Conservation (phyloP, 352 stramenopile genomes). For the Phytophthora gonapodyides region DNA sequence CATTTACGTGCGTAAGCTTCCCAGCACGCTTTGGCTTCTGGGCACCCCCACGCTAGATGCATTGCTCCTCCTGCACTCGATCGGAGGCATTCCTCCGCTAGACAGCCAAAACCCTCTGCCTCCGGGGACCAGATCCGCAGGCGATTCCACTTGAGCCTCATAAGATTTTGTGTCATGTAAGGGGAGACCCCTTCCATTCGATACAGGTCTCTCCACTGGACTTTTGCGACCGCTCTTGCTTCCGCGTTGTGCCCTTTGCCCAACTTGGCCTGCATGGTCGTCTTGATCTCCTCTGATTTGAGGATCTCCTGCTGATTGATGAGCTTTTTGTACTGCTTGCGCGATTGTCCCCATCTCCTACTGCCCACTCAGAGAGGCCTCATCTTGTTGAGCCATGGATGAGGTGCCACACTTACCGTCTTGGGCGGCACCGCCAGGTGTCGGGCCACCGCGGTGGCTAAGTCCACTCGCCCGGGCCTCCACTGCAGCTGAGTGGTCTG, state of each 20-base stretch:
- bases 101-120: neutral
- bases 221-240: neutral
- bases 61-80: neutral
- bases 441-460: too few species aligned
- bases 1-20: too few species aligned
- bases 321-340: neutral
- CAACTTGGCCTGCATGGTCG: too few species aligned
- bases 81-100: neutral
- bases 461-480: neutral
- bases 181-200: neutral
- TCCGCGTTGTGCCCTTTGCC: too few species aligned
- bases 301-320: neutral
- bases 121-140: neutral
- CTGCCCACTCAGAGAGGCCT: constrained; percentile 2
- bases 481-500: neutral
- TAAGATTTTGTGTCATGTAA: constrained; percentile 8
- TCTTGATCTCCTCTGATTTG: too few species aligned
- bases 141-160: neutral
- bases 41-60: constrained; percentile 4
- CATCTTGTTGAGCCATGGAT: constrained; percentile 4
- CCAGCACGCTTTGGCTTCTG: neutral
- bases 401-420: neutral
- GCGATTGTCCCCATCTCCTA: neutral
- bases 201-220: neutral
- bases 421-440: too few species aligned